Evolutionary conservation across 345 rosid genomes (phyloP), one percentile per base, ranked within the genome.

Genomic region (Euphorbia pulcherrima): DNA sequence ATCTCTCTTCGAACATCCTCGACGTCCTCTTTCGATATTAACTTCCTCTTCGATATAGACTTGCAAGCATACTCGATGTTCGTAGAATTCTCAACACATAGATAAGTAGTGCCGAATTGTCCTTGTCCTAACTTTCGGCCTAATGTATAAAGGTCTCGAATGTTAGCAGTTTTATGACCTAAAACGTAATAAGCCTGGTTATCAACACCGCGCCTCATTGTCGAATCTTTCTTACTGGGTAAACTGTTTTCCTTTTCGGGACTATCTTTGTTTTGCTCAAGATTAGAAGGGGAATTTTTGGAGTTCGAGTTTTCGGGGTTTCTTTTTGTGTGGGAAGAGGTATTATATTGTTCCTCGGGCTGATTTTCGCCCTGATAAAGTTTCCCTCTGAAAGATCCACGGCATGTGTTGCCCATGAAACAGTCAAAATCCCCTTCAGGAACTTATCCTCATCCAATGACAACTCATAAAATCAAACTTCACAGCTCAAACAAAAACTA

Each of bases 321-420:
- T 60, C 74, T 77, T 76, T 77, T 88, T 72, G 81, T 65, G 71
- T 79, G 74, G 68, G 73, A 29, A 51, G 70, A 29, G 63, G 73
- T 10, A 47, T 40, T 44, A 61, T 85, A 71, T 53, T 62, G 81
- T 21, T 82, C 96, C 58, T 86, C 87, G 82, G 97, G 95, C 83
- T 78, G 87, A 68, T 56, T 72, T 83, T 55, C 78, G 82, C 96
- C 94, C 92, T 85, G 88, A 81, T 79, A 82, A 71, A 80, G 63
- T 83, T 79, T 87, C 79, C 80, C 92, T 84, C 83, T 84, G 75
- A 85, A 86, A 82, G 99, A 85, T 77, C 96, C 95, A 68, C 97
- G 88, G 86, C 99, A 94, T 84, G 97, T 80, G 79, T 94, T 94
- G 92, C 99, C 99, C 99, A 94, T 94, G 78, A 89, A 93, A 86